Base-by-base conservation (phyloP, 2,329 filamentous ascomycete species). In the Clathrospora elynae region DNA sequence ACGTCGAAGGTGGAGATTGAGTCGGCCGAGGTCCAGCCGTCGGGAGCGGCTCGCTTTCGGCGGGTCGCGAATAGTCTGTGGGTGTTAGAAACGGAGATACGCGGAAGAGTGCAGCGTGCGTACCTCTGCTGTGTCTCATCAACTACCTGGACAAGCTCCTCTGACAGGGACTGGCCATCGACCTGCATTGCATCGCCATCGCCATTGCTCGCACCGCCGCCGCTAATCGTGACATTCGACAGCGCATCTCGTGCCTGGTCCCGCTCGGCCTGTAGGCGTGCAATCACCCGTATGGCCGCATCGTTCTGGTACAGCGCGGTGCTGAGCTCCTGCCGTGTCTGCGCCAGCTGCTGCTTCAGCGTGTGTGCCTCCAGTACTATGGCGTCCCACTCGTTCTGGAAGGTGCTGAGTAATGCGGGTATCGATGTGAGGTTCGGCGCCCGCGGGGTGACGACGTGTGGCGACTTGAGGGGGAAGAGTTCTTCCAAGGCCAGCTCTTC, bases 341-440 rank as follows among this genome's bases (percentile, higher is more conserved):
- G 88, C 36, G 86, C 81, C 50, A 99, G 78, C 67, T 96, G 90
- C 71, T 96, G 88, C 73, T 88, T 87, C 47, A 97, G 76, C 57
- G 89, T 93, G 71, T 90, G 96, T 35, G 90, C 88, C 74, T 99
- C 93, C 23, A 97, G 78, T 9, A 92, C 89, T 30, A 96, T 76
- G 6, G 91, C 86, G 69, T 99, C 93, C 93, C 93, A 99, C 78
- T 99, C 93, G 71, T 95, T 95, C 71, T 99, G 93, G 71, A 99
- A 97, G 25, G 91, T 87, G 35, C 89, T 87, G 42, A 99, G 86
- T 42, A 99, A 82, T 12, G 93, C 90, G 14, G 93, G 93, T 66
- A 99, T 96, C 24, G 93, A 99, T 40, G 93, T 97, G 62, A 97
- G 84, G 22, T 90, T 91, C 20, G 93, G 92, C 45, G 93, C 91